Conservation (phyloP, 352 stramenopile species). For the Albugo candida region DNA sequence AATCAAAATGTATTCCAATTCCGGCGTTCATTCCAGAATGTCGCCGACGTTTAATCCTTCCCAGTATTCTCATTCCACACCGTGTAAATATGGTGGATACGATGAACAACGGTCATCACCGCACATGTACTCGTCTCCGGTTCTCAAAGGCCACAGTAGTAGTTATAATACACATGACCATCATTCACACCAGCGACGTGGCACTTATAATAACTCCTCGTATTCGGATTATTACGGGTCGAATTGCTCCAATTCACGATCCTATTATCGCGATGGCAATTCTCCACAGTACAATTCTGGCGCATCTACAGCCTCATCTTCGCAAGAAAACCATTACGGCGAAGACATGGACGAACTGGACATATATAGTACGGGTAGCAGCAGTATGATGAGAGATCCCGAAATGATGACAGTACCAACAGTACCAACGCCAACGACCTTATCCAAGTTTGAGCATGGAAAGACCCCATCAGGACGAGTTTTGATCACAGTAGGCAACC, state of each 20-base stretch:
- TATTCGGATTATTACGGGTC: conserved; percentile 24
- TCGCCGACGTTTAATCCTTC: too few species aligned
- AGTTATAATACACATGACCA: too few species aligned
- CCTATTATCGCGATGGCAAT: conserved; percentile 20
- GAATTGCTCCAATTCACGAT: conserved; percentile 11
- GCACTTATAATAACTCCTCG: neutral
- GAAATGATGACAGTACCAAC: conserved; percentile 67
- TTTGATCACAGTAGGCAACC: conserved; percentile 51
- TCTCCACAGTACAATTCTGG: conserved; percentile 32
- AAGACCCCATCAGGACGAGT: conserved; percentile 66
- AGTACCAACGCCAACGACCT: conserved; percentile 37
- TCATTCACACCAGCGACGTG: too few species aligned
- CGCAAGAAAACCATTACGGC: conserved; percentile 53
- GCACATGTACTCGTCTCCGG: too few species aligned
- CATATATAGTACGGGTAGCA: conserved; percentile 17
- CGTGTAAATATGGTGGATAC: too few species aligned
- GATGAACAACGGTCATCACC: too few species aligned
- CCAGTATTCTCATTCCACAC: too few species aligned
- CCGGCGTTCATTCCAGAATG: too few species aligned
- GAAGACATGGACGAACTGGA: conserved; percentile 59
- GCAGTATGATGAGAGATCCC: conserved; percentile 12
- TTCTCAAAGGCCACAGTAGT: too few species aligned
- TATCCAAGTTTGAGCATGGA: conserved; percentile 54
- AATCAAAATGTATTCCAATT: too few species aligned
- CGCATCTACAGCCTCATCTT: conserved; percentile 59